phyloP scores from a whole-genome alignment of 805 yeast genomes.

The Monosporozyma solicola region DNA sequence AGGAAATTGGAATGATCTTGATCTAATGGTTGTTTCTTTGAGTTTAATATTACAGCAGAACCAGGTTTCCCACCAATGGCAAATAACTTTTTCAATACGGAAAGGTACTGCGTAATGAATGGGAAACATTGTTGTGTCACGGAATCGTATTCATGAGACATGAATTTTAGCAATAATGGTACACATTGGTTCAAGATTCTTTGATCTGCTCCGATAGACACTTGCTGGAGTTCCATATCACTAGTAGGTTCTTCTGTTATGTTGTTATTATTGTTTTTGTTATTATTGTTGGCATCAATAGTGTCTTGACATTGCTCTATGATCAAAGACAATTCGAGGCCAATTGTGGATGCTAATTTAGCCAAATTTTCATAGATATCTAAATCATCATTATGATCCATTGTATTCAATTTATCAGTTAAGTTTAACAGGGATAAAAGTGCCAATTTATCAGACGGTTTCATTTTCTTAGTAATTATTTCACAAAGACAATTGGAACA shows the following conservation, averaged over 20 bases:
- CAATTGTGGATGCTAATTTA: conserved; percentile 62
- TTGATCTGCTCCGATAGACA: conserved; percentile 34
- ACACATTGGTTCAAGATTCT: conserved; percentile 49
- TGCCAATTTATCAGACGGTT: conserved; percentile 53
- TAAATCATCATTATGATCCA: conserved; percentile 34
- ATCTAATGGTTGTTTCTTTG: conserved; percentile 29
- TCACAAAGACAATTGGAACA: conserved; percentile 47
- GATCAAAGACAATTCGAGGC: conserved; percentile 63
- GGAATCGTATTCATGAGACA: conserved; percentile 82
- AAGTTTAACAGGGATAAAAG: conserved; percentile 62
- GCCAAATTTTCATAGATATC: conserved; percentile 74
- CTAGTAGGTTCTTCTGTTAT: conserved; percentile 10
- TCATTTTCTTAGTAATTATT: conserved; percentile 70
- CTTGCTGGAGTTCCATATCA: conserved; percentile 29
- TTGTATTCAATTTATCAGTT: conserved; percentile 38
- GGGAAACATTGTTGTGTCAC: conserved; percentile 77
- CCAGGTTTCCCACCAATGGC: conserved; percentile 33
- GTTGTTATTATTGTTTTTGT: not conserved
- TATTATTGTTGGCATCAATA: not conserved
- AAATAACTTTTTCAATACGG: conserved; percentile 52
- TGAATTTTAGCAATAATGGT: conserved; percentile 63
- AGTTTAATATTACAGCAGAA: conserved; percentile 31
- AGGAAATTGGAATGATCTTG: conserved; percentile 43
- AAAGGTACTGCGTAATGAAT: conserved; percentile 63
- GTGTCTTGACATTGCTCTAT: conserved; percentile 43